Evolutionary conservation across 140 eudicot genomes (phyloP).

Genomic region (Erigeron philadelphicus): DNA sequence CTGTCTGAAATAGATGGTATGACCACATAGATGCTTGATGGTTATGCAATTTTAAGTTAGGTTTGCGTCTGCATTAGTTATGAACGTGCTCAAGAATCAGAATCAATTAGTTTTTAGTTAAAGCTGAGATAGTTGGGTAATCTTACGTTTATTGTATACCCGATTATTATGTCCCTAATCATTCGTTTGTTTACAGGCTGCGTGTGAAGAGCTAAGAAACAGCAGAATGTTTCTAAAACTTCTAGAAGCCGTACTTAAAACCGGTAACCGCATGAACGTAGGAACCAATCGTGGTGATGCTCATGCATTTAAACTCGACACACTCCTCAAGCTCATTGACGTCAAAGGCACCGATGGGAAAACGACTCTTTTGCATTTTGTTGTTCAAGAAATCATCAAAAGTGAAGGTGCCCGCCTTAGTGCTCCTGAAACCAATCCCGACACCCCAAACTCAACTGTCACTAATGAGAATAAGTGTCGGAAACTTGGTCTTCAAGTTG

Average conservation of each 20-base stretch:
- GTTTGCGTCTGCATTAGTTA: no score
- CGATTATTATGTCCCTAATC: not conserved
- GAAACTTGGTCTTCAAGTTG: slow-evolving; percentile 90
- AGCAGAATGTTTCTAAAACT: slow-evolving; percentile 94
- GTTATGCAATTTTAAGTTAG: no score
- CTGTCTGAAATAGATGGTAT: no score
- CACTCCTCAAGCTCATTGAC: slow-evolving; percentile 35
- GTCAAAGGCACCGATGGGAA: slow-evolving; percentile 87
- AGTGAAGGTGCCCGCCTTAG: slow-evolving; percentile 82
- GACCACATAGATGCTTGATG: no score
- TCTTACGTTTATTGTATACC: not conserved
- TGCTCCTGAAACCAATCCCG: slow-evolving; percentile 27
- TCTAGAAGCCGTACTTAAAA: slow-evolving; percentile 89
- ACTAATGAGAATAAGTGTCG: slow-evolving; percentile 48
- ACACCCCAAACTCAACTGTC: slow-evolving; percentile 24
- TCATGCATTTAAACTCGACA: slow-evolving; percentile 43
- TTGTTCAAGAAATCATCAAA: slow-evolving; percentile 85
- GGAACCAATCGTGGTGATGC: slow-evolving; percentile 46
- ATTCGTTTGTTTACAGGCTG: slow-evolving; percentile 48
- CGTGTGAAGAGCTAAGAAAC: slow-evolving; percentile 88
- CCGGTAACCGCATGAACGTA: slow-evolving; percentile 99
- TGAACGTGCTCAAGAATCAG: not conserved
- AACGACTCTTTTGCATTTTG: slow-evolving; percentile 90
- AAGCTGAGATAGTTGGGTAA: not conserved
- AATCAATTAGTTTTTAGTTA: no score